phyloP scores from a whole-genome alignment of 768 basidiomycete species.

The Tulasnella sp. region DNA sequence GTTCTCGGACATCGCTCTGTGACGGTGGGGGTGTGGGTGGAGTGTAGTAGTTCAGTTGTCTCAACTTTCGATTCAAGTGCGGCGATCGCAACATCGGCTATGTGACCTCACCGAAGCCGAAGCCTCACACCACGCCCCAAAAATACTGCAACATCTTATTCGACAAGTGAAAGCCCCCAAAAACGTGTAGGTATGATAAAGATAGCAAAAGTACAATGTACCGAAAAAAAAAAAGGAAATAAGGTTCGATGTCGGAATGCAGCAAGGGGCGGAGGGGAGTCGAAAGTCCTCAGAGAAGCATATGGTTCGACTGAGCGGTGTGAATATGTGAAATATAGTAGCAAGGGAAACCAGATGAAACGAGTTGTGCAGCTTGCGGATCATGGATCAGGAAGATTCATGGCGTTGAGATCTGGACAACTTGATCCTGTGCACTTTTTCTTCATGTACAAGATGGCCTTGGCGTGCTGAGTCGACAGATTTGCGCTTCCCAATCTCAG shows the following conservation, averaged over 20 bases:
- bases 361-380: neutral
- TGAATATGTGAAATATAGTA: neutral
- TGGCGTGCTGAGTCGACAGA: slow-evolving; percentile 12
- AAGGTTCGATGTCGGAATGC: neutral
- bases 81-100: neutral
- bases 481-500: slow-evolving; percentile 2
- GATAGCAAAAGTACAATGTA: slow-evolving; percentile 7
- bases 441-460: slow-evolving; percentile 11
- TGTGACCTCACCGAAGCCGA: neutral
- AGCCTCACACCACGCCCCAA: neutral
- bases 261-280: neutral
- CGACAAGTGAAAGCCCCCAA: neutral
- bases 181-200: neutral
- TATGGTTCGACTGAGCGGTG: neutral
- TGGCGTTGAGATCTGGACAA: slow-evolving; percentile 3
- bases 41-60: neutral
- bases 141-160: neutral
- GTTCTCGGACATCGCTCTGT: neutral
- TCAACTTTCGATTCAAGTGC: neutral
- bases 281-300: neutral
- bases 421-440: slow-evolving; percentile 6
- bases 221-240: neutral
- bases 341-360: neutral
- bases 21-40: neutral
- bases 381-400: neutral